Conservation (phyloP, 2,329 filamentous ascomycete genomes). For the Colletotrichum destructivum region DNA sequence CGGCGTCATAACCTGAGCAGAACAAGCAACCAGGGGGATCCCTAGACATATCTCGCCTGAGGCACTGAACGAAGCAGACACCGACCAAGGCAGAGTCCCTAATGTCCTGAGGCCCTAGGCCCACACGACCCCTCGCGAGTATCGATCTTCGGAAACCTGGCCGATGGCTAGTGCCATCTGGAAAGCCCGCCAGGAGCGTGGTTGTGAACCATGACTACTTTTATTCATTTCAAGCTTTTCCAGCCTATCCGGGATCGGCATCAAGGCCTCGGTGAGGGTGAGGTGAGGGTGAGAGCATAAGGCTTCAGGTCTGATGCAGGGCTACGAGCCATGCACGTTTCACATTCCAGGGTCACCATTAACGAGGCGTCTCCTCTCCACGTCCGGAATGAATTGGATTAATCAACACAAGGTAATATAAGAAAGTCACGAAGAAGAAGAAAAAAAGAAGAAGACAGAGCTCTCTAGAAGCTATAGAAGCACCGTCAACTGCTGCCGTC, state of each 20-base stretch:
- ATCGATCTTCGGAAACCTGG: background rate
- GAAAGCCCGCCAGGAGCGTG: background rate
- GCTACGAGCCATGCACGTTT: background rate
- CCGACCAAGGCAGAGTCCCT: too few relatives aligned
- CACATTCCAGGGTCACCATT: background rate
- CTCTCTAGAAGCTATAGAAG: background rate
- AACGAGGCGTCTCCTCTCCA: background rate
- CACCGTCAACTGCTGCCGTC: conserved; percentile 2
- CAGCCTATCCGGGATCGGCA: background rate
- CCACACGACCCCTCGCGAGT: background rate
- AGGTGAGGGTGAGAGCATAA: too few relatives aligned
- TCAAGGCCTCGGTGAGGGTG: background rate
- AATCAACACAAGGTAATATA: background rate
- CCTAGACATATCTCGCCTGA: background rate
- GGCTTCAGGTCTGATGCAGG: background rate
- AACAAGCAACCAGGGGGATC: background rate
- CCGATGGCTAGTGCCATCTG: background rate
- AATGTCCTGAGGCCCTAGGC: background rate
- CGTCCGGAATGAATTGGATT: conserved; percentile 20
- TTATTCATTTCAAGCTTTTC: background rate
- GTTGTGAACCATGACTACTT: background rate
- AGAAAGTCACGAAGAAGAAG: too few relatives aligned
- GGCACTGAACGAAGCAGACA: background rate
- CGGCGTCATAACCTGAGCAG: background rate
- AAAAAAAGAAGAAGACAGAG: background rate